phyloP scores from a whole-genome alignment of 2,329 filamentous ascomycete genomes.

The Neofusicoccum ribis region DNA sequence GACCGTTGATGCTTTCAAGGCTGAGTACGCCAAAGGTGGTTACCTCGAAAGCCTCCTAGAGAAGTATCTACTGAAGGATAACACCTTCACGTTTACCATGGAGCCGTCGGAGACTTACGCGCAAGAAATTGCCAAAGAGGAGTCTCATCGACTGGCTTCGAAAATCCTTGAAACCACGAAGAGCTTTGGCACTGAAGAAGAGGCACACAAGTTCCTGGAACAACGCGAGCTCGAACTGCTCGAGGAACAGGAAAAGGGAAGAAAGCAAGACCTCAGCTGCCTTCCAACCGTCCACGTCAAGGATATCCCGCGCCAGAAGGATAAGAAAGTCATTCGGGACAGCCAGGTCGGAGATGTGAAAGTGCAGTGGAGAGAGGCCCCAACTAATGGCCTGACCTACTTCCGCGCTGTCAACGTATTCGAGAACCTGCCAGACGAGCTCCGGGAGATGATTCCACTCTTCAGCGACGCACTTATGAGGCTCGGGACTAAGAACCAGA shows the following conservation, averaged over 20 bases:
- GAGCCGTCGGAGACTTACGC: conserved; percentile 75
- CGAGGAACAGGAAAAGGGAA: conserved; percentile 79
- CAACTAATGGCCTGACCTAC: conserved; percentile 94
- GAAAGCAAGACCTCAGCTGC: conserved; percentile 81
- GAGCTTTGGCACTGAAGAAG: conserved; percentile 68
- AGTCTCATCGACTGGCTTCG: conserved; percentile 68
- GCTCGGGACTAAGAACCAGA: conserved; percentile 81
- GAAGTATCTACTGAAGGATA: conserved; percentile 86
- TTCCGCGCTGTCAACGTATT: conserved; percentile 86
- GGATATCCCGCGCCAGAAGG: conserved; percentile 81
- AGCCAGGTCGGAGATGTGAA: conserved; percentile 62
- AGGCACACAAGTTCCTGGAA: conserved; percentile 71
- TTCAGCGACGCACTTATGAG: conserved; percentile 94
- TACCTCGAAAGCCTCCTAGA: conserved; percentile 85
- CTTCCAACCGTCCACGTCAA: conserved; percentile 84
- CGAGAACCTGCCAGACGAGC: conserved; percentile 76
- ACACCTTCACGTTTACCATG: conserved; percentile 92
- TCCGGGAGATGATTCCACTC: conserved; percentile 80
- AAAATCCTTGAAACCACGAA: conserved; percentile 73
- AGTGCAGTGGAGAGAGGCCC: conserved; percentile 87
- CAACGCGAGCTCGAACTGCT: conserved; percentile 78
- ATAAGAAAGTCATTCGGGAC: conserved; percentile 67
- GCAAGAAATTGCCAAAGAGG: conserved; percentile 72
- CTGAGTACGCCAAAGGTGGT: conserved; percentile 68
- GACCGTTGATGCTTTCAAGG: conserved; percentile 79